phyloP scores from a whole-genome alignment of 495 filamentous ascomycete species.

The Daldinia decipiens region DNA sequence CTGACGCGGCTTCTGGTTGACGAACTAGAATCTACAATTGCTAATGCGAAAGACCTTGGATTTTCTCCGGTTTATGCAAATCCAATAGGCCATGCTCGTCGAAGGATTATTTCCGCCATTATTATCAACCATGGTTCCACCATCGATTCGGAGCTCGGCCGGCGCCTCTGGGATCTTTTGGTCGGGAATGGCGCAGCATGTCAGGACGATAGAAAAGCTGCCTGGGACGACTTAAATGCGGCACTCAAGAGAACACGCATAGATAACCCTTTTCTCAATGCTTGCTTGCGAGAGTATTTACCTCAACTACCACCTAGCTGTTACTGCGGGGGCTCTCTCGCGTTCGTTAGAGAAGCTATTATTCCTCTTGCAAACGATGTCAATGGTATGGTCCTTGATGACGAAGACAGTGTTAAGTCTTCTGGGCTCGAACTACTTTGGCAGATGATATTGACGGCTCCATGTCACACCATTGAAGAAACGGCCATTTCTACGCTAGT shows the following conservation, averaged over 20 bases:
- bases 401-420: conserved; percentile 53
- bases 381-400: conserved; percentile 55
- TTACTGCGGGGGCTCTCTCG: conserved; percentile 72
- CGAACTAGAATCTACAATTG: conserved; percentile 59
- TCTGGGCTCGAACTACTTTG: conserved; percentile 81
- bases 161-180: conserved; percentile 72
- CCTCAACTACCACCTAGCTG: conserved; percentile 69
- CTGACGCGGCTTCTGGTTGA: conserved; percentile 59
- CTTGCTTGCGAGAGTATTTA: conserved; percentile 73
- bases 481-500: conserved; percentile 76
- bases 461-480: conserved; percentile 72
- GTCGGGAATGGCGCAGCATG: conserved; percentile 68
- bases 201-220: conserved; percentile 64
- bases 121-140: conserved; percentile 67
- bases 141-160: conserved; percentile 69
- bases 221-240: conserved; percentile 73
- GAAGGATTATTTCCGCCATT: conserved; percentile 66
- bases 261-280: conserved; percentile 71
- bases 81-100: conserved; percentile 59
- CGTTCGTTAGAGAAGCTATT: conserved; percentile 67
- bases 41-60: conserved; percentile 47
- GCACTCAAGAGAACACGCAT: conserved; percentile 56
- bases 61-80: conserved; percentile 54
- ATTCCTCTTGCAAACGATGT: conserved; percentile 54
- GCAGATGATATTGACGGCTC: conserved; percentile 80